Evolutionary conservation across 176 grass and related monocot genomes (phyloP).

Genomic region (Hordeum marinum): DNA sequence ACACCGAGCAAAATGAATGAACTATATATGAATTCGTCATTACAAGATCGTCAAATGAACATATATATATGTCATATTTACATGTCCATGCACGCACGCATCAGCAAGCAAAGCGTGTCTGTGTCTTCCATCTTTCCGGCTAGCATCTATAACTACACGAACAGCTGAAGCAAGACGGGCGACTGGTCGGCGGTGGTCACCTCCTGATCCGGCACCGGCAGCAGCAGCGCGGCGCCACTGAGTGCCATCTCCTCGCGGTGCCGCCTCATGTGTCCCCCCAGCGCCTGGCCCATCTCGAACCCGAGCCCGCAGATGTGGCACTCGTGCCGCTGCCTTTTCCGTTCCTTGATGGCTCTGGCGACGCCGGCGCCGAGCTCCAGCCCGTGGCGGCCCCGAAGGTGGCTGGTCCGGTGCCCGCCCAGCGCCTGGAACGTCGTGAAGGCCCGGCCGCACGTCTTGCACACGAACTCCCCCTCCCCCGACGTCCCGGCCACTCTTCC

Average conservation of each 20-base stretch:
- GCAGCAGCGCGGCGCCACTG: neutral
- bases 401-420: constrained; percentile 48
- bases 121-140: neutral
- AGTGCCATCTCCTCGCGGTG: constrained; percentile 32
- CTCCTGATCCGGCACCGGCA: neutral
- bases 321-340: constrained; percentile 27
- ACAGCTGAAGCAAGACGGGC: neutral
- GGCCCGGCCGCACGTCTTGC: constrained; percentile 44
- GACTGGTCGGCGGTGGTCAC: neutral
- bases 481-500: neutral
- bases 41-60: too few relatives aligned
- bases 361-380: constrained; percentile 40
- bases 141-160: neutral
- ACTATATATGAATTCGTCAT: too few relatives aligned
- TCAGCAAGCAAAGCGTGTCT: too few relatives aligned
- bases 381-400: constrained; percentile 2
- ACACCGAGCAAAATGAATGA: too few relatives aligned
- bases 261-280: constrained; percentile 60
- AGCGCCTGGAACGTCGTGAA: constrained; percentile 62
- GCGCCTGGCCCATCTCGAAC: constrained; percentile 58
- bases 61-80: too few relatives aligned
- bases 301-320: constrained; percentile 58
- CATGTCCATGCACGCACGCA: too few relatives aligned
- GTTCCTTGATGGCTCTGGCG: constrained; percentile 16
- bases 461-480: constrained; percentile 48